Conservation (phyloP, 2,329 filamentous ascomycete genomes). For the Emmonsiellopsis sp. region DNA sequence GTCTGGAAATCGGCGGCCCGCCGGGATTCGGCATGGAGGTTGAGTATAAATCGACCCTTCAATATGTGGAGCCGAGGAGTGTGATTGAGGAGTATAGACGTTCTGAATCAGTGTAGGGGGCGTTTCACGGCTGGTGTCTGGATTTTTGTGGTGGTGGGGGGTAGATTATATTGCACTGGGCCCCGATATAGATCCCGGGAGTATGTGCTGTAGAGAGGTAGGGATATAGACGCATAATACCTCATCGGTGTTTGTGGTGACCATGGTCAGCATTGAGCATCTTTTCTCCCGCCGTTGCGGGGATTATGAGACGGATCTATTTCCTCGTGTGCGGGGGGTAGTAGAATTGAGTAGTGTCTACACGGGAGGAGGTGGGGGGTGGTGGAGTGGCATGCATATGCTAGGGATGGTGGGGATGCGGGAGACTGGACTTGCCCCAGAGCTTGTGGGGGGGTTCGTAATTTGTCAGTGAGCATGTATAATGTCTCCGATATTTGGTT, state of each 20-base stretch:
- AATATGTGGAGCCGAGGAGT: conserved; percentile 17
- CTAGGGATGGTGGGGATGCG: too few species aligned
- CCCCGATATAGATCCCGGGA: too few species aligned
- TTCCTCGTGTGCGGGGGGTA: background rate
- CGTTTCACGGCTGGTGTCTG: too few species aligned
- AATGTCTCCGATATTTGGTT: too few species aligned
- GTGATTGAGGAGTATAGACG: conserved; percentile 20
- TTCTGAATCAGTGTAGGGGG: too few species aligned
- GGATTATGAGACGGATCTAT: background rate
- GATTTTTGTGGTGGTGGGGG: too few species aligned
- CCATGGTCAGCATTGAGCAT: background rate
- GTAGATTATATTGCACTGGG: too few species aligned
- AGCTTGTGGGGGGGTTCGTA: too few species aligned
- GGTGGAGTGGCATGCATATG: background rate
- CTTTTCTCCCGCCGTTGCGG: background rate
- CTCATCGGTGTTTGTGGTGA: background rate
- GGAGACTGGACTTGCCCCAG: too few species aligned
- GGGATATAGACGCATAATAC: background rate
- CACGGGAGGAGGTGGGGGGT: background rate
- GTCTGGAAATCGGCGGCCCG: conserved; percentile 34
- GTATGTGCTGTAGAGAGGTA: background rate
- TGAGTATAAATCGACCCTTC: conserved; percentile 16
- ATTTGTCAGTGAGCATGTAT: too few species aligned
- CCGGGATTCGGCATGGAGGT: conserved; percentile 26
- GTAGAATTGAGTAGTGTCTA: background rate